These are phyloP conservation scores for Stagonosporopsis tanaceti DNA, from an alignment of 2,329 filamentous ascomycete species.

Conservation along the genomic window DNA sequence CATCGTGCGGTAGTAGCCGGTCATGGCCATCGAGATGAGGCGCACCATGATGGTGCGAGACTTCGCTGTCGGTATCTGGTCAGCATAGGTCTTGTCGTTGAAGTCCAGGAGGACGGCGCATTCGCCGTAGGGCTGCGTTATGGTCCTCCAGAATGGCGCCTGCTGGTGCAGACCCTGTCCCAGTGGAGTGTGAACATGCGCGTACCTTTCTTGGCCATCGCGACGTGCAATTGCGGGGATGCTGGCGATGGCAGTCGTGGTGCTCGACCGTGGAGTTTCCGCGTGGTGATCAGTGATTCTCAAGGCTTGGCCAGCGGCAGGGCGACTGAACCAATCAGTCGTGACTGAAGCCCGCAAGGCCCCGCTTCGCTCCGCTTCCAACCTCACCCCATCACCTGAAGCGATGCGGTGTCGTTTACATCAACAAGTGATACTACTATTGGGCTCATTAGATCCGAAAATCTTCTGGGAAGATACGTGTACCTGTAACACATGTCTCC, in stretches of 20 bases:
- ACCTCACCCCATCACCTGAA: not conserved
- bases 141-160: not conserved
- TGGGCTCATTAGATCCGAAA: not conserved
- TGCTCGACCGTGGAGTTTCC: constrained; percentile 30
- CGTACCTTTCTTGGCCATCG: constrained; percentile 50
- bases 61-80: constrained; percentile 69
- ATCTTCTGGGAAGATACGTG: not conserved
- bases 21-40: constrained; percentile 98
- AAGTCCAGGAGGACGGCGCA: too few species aligned
- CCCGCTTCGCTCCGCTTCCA: not conserved
- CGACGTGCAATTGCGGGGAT: constrained; percentile 21
- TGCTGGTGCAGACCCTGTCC: not conserved
- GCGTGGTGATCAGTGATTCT: constrained; percentile 8
- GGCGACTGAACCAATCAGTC: constrained; percentile 28
- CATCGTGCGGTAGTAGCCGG: constrained; percentile 95
- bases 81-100: constrained; percentile 22
- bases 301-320: constrained; percentile 25
- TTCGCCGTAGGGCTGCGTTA: not conserved
- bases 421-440: not conserved
- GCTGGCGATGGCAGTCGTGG: constrained; percentile 25
- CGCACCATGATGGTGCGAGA: constrained; percentile 92
- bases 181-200: too few species aligned
- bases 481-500: not conserved
- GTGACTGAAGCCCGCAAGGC: constrained; percentile 18
- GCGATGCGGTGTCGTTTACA: not conserved